Percentiles rank a stretch among this genome's conserved stretches.
These are phyloP conservation scores for Hibiscus tridactylites DNA, from an alignment of 345 rosid species.

Conservation along the genomic window DNA sequence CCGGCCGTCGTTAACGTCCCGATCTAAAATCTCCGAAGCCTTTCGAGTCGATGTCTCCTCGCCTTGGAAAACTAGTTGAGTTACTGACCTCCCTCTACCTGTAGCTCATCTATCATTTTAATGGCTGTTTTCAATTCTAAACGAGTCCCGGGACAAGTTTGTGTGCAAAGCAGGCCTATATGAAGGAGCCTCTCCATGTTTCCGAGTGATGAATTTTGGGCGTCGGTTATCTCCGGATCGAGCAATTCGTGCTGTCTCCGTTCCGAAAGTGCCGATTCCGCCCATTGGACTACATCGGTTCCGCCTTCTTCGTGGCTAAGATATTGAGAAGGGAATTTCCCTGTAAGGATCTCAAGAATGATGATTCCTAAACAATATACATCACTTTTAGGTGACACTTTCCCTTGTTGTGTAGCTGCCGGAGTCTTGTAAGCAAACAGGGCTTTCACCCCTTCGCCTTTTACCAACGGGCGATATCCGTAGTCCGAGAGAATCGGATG, in stretches of 20 bases:
- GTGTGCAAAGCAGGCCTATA: constrained; percentile 49
- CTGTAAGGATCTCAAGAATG: constrained; percentile 64
- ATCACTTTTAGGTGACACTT: constrained; percentile 55
- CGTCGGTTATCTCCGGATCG: constrained; percentile 50
- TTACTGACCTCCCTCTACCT: constrained; percentile 23
- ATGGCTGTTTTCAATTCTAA: constrained; percentile 48
- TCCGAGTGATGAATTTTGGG: constrained; percentile 16
- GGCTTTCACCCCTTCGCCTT: constrained; percentile 19
- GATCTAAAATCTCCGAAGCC: background rate
- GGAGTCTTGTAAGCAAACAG: constrained; percentile 61
- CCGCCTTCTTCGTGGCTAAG: constrained; percentile 40
- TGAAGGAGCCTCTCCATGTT: constrained; percentile 46
- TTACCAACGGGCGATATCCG: constrained; percentile 40
- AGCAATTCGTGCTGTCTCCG: constrained; percentile 44
- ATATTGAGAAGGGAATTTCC: constrained; percentile 60
- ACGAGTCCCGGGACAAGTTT: constrained; percentile 36
- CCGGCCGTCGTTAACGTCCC: background rate
- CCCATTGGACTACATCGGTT: constrained; percentile 48
- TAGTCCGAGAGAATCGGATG: constrained; percentile 59
- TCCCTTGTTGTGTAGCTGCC: constrained; percentile 31
- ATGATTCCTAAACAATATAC: constrained; percentile 66
- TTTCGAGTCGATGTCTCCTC: background rate
- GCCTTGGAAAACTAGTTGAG: background rate
- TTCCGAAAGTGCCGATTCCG: constrained; percentile 31
- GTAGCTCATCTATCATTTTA: constrained; percentile 34